These are phyloP conservation scores for Ophiocordyceps polyrhachis-furcata DNA, from an alignment of 2,329 filamentous ascomycete species.

Conservation along the genomic window DNA sequence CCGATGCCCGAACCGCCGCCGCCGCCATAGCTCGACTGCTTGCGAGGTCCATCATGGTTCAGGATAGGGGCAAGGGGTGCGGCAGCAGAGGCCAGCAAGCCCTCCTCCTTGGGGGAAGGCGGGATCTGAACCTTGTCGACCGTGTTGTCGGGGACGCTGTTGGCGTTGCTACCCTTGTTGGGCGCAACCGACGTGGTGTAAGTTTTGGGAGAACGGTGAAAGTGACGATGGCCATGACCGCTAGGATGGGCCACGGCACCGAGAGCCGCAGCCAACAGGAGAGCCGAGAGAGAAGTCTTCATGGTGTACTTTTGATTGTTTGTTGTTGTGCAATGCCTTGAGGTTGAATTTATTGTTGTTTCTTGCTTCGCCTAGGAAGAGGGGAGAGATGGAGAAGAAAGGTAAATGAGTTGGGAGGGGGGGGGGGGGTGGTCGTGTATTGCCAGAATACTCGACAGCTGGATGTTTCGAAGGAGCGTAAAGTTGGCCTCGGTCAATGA, in stretches of 20 bases:
- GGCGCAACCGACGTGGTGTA: constrained; percentile 8
- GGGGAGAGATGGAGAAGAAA: no score
- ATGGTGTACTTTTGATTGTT: constrained; percentile 11
- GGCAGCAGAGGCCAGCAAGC: background rate
- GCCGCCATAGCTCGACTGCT: no score
- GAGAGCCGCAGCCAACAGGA: constrained; percentile 20
- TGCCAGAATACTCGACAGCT: no score
- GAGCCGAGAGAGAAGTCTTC: constrained; percentile 20
- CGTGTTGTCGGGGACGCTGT: no score
- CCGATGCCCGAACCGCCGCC: no score
- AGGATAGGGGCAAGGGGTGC: constrained; percentile 2
- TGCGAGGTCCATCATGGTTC: no score
- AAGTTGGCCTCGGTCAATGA: no score
- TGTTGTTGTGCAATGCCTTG: background rate
- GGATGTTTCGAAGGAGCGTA: no score
- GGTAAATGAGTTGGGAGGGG: no score
- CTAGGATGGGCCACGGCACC: constrained; percentile 23
- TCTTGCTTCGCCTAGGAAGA: no score
- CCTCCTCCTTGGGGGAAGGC: constrained; percentile 2
- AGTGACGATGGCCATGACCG: constrained; percentile 16
- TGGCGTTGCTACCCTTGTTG: constrained; percentile 11
- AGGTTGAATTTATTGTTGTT: background rate
- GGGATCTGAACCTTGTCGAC: background rate
- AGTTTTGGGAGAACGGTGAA: constrained; percentile 16
- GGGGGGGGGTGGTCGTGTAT: no score